Percentiles rank a stretch among this genome's conserved stretches.
Conservation (phyloP, 179 eudicot genomes). For the Dionaea muscipula region DNA sequence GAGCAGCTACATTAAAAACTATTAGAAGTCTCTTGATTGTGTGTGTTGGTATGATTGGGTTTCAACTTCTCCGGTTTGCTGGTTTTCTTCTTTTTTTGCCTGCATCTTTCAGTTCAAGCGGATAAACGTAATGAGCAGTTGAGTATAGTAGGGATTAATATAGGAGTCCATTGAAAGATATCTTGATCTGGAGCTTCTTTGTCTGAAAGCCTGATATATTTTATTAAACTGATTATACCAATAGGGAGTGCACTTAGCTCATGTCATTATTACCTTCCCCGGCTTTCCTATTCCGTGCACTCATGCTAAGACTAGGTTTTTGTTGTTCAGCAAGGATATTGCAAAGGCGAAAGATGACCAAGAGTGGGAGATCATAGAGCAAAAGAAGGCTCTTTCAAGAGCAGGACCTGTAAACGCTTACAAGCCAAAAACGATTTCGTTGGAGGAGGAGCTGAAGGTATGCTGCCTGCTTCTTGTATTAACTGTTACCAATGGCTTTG, state of each 20-base stretch:
- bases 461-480: background rate
- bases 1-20: too few relatives aligned
- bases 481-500: background rate
- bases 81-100: too few relatives aligned
- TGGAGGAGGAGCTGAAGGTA: constrained; percentile 87
- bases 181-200: too few relatives aligned
- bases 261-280: background rate
- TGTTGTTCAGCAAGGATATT: constrained; percentile 65
- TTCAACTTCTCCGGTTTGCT: too few relatives aligned
- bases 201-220: too few relatives aligned
- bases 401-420: constrained; percentile 65
- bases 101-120: too few relatives aligned
- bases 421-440: constrained; percentile 55
- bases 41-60: too few relatives aligned
- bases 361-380: constrained; percentile 83
- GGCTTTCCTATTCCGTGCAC: background rate
- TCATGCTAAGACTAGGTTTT: background rate
- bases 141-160: too few relatives aligned
- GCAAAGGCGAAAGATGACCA: constrained; percentile 75
- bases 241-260: background rate
- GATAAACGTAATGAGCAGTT: too few relatives aligned
- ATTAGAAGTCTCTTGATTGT: too few relatives aligned
- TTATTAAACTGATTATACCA: too few relatives aligned
- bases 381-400: constrained; percentile 66
- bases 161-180: too few relatives aligned